Percentiles rank a stretch among this genome's conserved stretches.
Conservation (phyloP, 2,329 filamentous ascomycete genomes). For the Aspergillus sp. region DNA sequence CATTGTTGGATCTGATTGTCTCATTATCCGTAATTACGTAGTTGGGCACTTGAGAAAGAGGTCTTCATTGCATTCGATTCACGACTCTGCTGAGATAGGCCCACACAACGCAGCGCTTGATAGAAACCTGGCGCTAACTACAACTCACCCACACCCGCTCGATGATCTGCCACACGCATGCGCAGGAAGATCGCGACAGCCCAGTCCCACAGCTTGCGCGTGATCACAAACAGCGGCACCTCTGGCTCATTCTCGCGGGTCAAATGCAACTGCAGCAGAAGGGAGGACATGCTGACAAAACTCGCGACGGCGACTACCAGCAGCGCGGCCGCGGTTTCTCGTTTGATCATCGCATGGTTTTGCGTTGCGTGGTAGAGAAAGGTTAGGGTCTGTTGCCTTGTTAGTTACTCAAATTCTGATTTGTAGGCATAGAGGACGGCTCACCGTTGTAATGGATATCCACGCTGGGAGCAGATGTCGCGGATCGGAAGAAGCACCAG, state of each 20-base stretch:
- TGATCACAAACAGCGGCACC: conserved; percentile 56
- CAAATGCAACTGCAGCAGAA: conserved; percentile 66
- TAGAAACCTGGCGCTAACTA: conserved; percentile 5
- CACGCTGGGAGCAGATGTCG: conserved; percentile 72
- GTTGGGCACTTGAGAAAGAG: too few relatives aligned
- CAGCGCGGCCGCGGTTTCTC: conserved; percentile 75
- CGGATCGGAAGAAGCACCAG: conserved; percentile 68
- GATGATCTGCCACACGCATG: conserved; percentile 33
- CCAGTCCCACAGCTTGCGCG: conserved; percentile 42
- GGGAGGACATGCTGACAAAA: conserved; percentile 70
- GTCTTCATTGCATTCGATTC: too few relatives aligned
- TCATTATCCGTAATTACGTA: too few relatives aligned
- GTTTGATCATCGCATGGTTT: conserved; percentile 75
- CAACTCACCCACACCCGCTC: conserved; percentile 21
- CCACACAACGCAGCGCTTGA: too few relatives aligned
- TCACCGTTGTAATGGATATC: conserved; percentile 73
- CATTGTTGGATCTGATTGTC: neutral
- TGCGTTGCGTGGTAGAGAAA: conserved; percentile 74
- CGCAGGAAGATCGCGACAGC: conserved; percentile 33
- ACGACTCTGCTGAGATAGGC: too few relatives aligned
- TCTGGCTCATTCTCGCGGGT: conserved; percentile 61
- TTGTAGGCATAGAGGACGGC: conserved; percentile 16
- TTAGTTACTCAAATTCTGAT: conserved; percentile 1
- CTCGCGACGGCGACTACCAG: conserved; percentile 74
- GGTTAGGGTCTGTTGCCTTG: conserved; percentile 61